These are phyloP conservation scores for Pleurotus djamor DNA, from an alignment of 768 basidiomycete species.

Conservation along the genomic window DNA sequence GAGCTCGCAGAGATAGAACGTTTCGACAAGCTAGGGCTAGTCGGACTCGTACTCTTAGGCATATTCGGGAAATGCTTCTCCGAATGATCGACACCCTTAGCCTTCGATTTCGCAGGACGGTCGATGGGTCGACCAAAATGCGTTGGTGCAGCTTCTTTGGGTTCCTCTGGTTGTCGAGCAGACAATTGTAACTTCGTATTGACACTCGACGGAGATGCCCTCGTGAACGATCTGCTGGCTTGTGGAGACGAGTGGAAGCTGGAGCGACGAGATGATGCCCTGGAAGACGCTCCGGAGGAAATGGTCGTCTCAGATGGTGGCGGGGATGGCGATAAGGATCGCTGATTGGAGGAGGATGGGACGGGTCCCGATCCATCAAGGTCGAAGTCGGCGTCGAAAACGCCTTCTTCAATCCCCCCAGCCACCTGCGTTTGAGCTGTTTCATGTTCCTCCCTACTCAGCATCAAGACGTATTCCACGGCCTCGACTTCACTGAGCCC, in stretches of 20 bases:
- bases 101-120: conserved; percentile 28
- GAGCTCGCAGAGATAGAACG: conserved; percentile 15
- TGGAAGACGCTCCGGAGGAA: conserved; percentile 16
- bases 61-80: conserved; percentile 7
- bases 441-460: conserved; percentile 74
- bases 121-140: conserved; percentile 14
- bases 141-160: conserved; percentile 49
- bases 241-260: conserved; percentile 17
- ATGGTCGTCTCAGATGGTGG: conserved; percentile 18
- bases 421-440: conserved; percentile 14
- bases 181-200: conserved; percentile 58
- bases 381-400: conserved; percentile 58
- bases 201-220: conserved; percentile 27
- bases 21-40: conserved; percentile 15
- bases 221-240: conserved; percentile 13
- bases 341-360: conserved; percentile 1
- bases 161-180: conserved; percentile 45
- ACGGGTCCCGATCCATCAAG: conserved; percentile 21
- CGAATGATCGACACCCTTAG: background rate
- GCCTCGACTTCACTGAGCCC: conserved; percentile 76
- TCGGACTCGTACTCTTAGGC: background rate
- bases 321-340: conserved; percentile 12
- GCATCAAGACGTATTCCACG: conserved; percentile 79
- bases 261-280: conserved; percentile 17
- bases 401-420: conserved; percentile 44